Conservation (phyloP, 1,284 basidiomycete genomes). For the Athelia sp. region DNA sequence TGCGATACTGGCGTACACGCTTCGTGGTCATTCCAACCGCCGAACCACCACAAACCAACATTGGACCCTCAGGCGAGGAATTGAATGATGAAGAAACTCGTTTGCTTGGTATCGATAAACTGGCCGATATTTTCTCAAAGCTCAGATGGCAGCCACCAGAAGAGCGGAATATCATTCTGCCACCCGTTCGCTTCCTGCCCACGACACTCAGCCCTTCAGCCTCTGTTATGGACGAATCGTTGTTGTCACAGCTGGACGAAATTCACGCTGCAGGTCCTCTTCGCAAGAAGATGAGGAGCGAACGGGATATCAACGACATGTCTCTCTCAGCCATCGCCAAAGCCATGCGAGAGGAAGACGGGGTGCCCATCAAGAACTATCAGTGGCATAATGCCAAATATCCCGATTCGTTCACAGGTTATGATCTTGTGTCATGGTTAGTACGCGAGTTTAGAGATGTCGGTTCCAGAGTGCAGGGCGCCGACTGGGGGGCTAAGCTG, state of each 20-base stretch:
- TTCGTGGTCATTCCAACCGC: slow-evolving; percentile 89
- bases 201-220: slow-evolving; percentile 80
- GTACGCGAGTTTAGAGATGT: slow-evolving; percentile 83
- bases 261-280: slow-evolving; percentile 72
- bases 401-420: slow-evolving; percentile 79
- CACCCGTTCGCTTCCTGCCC: slow-evolving; percentile 66
- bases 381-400: slow-evolving; percentile 71
- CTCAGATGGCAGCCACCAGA: slow-evolving; percentile 72
- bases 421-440: slow-evolving; percentile 85
- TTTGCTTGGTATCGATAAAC: slow-evolving; percentile 86
- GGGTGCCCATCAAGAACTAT: slow-evolving; percentile 71
- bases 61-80: slow-evolving; percentile 61
- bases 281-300: slow-evolving; percentile 73
- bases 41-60: slow-evolving; percentile 52
- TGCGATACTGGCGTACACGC: slow-evolving; percentile 93
- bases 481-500: slow-evolving; percentile 74
- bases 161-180: slow-evolving; percentile 44
- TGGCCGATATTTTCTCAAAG: slow-evolving; percentile 84
- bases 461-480: slow-evolving; percentile 69
- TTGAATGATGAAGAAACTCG: slow-evolving; percentile 86
- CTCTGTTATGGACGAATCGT: slow-evolving; percentile 71
- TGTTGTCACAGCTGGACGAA: slow-evolving; percentile 76
- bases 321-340: slow-evolving; percentile 59
- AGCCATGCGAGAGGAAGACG: slow-evolving; percentile 76
- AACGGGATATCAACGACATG: slow-evolving; percentile 65